Base-by-base conservation (phyloP, 2,329 filamentous ascomycete species). In the Ceratocystis albifundus region DNA sequence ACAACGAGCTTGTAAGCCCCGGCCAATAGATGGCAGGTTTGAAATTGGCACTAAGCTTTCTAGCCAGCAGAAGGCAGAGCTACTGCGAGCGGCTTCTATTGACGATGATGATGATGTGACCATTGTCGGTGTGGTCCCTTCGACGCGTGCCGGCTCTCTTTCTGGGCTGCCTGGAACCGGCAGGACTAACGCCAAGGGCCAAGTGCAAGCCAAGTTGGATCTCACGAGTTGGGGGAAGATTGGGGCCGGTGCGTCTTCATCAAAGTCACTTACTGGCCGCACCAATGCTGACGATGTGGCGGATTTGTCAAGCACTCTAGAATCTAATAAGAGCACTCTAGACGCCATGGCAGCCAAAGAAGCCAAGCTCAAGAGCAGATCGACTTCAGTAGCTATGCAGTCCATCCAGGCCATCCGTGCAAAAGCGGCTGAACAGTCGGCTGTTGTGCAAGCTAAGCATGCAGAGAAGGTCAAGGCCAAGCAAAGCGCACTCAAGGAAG, bases 61-160 rank as follows among this genome's bases (percentile, higher is more conserved):
- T 12, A 83, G 84, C 45, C 86, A 88, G 66, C 91, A 97, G 73
- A 90, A 92, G 70, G 93, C 92, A 10, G 89, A 96, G 75, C 79
- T 97, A 45, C 77, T 85, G 63, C 81, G 84, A 71, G 84, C 83
- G 7, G 74, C 87, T 17, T 82, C 83, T 30, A 82, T 86, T 66
- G 81, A 83, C 41, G 77, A 80, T 12, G 65, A 67, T 1, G 48
- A 53, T 8, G 55, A 59, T 8, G 55, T 59, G 15, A 50, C 65
- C n/a, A 64, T 67, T 20, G 62, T 69, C n/a, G 57, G 65, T 46
- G 64, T 67, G 28, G 65, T 67, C 15, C 68, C 67, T 69, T 71
- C 57, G n/a, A 65, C 69, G 28, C 55, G 30, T 17, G 25, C 28
- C 5, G 30, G 7, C 28, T n/a, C 55, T n/a, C 22, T 25, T 12